A percentile compares a stretch with the other conserved stretches of the same genome.
phyloP scores from a whole-genome alignment of 345 rosid species.

The Aethionema arabicum region DNA sequence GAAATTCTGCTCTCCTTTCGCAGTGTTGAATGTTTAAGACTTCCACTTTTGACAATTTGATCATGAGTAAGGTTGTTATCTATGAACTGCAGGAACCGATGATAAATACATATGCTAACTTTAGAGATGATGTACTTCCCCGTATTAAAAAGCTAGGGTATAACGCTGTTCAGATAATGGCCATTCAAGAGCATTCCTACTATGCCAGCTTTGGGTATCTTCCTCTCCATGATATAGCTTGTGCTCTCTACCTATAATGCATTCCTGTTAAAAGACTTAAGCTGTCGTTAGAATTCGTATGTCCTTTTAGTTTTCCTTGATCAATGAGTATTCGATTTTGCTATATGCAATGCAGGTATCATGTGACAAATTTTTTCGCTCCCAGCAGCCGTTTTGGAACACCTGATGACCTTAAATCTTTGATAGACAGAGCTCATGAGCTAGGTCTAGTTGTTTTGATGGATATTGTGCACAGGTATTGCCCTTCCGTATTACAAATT shows the following conservation, averaged over 20 bases:
- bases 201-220: conserved; percentile 96
- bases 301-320: conserved; percentile 19
- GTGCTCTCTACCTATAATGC: conserved; percentile 5
- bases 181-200: conserved; percentile 96
- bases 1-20: not conserved
- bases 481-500: conserved; percentile 2
- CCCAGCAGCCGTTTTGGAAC: conserved; percentile 98
- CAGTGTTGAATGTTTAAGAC: conserved; percentile 10
- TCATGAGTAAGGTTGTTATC: conserved; percentile 3
- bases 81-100: conserved; percentile 68
- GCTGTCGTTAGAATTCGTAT: not conserved
- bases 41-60: conserved; percentile 17
- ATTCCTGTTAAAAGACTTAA: conserved; percentile 12
- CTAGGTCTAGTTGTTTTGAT: conserved; percentile 91
- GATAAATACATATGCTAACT: conserved; percentile 80
- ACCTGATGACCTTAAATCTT: conserved; percentile 93
- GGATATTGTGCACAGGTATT: conserved; percentile 98
- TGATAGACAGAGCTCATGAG: conserved; percentile 95
- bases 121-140: conserved; percentile 95
- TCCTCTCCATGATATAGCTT: conserved; percentile 20
- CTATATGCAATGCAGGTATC: conserved; percentile 67
- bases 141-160: conserved; percentile 92
- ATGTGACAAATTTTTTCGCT: conserved; percentile 91
- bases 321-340: conserved; percentile 25
- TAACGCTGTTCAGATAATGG: conserved; percentile 98